Percentiles rank a stretch among this genome's conserved stretches.
Evolutionary conservation across 2,329 filamentous ascomycete species (phyloP).

Genomic region (Aspergillus amoenus): DNA sequence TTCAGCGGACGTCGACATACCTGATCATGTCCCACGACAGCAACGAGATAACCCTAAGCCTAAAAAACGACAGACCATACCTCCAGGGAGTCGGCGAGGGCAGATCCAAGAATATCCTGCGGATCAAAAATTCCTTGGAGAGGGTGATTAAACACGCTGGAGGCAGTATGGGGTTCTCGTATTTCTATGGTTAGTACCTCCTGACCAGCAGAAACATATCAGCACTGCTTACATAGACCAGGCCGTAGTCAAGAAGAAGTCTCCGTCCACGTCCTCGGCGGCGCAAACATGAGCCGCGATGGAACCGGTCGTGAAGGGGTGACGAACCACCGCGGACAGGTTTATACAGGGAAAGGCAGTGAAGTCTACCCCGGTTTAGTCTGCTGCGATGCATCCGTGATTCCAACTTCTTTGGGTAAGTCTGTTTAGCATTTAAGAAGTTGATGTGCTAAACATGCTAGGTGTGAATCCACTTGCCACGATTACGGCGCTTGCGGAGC

Average conservation of each 20-base stretch:
- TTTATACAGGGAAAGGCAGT: constrained; percentile 54
- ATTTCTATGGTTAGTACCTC: background rate
- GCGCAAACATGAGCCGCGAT: constrained; percentile 62
- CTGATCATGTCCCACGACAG: constrained; percentile 68
- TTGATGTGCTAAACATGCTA: too few species aligned
- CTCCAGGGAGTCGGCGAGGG: constrained; percentile 11
- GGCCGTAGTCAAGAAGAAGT: constrained; percentile 10
- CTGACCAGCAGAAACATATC: background rate
- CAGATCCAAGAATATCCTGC: constrained; percentile 15
- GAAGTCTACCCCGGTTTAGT: constrained; percentile 60
- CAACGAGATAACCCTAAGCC: constrained; percentile 59
- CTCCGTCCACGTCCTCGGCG: constrained; percentile 67
- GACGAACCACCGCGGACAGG: constrained; percentile 61
- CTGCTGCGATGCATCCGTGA: constrained; percentile 61
- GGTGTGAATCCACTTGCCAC: constrained; percentile 66
- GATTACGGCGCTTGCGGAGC: constrained; percentile 67
- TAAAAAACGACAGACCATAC: constrained; percentile 54
- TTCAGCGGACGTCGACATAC: constrained; percentile 63
- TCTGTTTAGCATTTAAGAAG: background rate
- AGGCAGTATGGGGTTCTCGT: constrained; percentile 43
- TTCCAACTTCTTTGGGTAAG: constrained; percentile 59
- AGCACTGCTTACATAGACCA: background rate
- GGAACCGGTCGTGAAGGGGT: constrained; percentile 58
- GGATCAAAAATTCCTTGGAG: constrained; percentile 16
- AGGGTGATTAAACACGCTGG: constrained; percentile 1